A percentile compares a stretch with the other conserved stretches of the same genome.
Conservation (phyloP, 73 alveolate genomes). For the Durusdinium trenchii region DNA sequence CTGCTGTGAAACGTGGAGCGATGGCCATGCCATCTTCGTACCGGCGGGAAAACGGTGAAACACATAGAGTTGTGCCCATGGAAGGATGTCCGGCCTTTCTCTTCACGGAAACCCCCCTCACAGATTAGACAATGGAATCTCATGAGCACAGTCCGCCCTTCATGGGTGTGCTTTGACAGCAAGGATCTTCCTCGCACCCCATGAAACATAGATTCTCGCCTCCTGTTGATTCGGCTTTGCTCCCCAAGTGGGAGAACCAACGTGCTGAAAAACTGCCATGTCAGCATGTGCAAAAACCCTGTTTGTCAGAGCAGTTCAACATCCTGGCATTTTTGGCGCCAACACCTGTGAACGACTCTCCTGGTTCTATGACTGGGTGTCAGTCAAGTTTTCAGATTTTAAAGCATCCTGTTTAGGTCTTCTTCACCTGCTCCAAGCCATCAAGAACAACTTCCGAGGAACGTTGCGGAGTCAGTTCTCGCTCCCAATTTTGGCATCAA, state of each 20-base stretch:
- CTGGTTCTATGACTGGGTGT: too few species aligned
- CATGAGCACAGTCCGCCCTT: neutral
- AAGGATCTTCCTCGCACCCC: constrained; percentile 21
- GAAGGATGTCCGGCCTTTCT: neutral
- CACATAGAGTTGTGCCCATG: neutral
- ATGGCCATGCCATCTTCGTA: too few species aligned
- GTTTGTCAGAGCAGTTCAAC: neutral
- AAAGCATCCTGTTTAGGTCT: neutral
- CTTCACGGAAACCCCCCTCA: neutral
- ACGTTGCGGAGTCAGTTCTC: neutral
- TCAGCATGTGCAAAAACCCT: neutral
- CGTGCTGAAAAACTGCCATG: neutral
- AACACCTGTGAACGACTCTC: too few species aligned
- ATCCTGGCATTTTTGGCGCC: too few species aligned
- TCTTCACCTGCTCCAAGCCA: neutral
- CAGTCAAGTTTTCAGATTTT: too few species aligned
- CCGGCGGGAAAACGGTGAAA: too few species aligned
- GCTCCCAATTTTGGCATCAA: constrained; percentile 6
- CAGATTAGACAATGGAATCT: neutral
- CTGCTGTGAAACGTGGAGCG: too few species aligned
- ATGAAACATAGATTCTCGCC: neutral
- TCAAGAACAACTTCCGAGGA: neutral
- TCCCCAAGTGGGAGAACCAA: constrained; percentile 30
- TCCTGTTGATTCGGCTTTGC: neutral
- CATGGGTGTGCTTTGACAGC: neutral